Base-by-base conservation (phyloP, 768 basidiomycete genomes). In the Suillus alpinus region DNA sequence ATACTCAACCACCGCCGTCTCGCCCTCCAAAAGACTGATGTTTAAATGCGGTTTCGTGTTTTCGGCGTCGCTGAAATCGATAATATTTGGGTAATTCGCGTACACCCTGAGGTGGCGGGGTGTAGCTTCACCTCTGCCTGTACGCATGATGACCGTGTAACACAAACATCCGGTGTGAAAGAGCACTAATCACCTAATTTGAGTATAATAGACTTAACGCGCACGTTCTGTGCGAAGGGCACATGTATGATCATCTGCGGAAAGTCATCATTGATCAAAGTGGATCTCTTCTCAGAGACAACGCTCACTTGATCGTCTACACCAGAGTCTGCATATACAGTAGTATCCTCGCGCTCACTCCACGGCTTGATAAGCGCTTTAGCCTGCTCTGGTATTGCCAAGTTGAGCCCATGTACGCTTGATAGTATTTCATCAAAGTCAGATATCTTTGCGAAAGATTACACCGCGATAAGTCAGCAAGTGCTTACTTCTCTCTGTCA, bases 371-470 rank as follows among this genome's bases (percentile, higher is more conserved):
- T 88, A 40, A 92, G 73, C 14, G 77, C 82, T 63, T 84, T 86
- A 1, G 92, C 92, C 65, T 88, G 82, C 70, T 94, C 92, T 29
- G 92, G 92, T n/a, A 91, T 81, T 6, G 83, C 81, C 58, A 94
- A 75, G 69, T 93, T 93, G 67, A 94, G 75, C 43, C 92, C 92
- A 69, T 94, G 81, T 56, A 94, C 89, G 69, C 90, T 93, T 57
- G 29, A 50, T 47, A 47, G 47, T 29, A 60, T 39, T 59, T 47
- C 18, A 47, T 40, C 31, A 49, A 59, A 49, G 46, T 55, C 36
- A 20, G 39, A 57, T 56, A 53, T 31, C 16, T 49, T 29, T 49
- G 26, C 14, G 20, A 10, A 36, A 53, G 23, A 53, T 53, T 8
- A 37, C 36, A 55, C 36, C 4, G 16, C 5, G 36, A 55, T 23